A percentile compares a stretch with the other conserved stretches of the same genome.
Conservation (phyloP, 83 land plant species). For the Larix sibirica region DNA sequence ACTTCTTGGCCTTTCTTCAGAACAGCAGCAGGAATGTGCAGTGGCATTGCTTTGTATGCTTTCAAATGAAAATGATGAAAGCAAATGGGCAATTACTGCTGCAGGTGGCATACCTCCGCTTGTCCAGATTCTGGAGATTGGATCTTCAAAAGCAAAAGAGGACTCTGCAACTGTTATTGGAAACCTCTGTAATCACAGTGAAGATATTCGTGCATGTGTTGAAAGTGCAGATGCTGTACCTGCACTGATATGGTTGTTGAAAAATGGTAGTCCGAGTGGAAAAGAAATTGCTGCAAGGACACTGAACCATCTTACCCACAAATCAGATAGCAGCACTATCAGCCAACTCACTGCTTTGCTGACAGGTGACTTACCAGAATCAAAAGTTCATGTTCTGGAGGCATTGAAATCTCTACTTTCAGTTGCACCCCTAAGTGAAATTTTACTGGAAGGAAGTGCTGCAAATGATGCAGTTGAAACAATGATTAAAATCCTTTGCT, state of each 20-base stretch:
- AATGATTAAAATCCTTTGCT: slow-evolving; percentile 71
- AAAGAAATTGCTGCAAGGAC: slow-evolving; percentile 92
- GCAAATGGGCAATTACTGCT: slow-evolving; percentile 99
- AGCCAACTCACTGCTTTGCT: slow-evolving; percentile 93
- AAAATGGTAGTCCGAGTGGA: slow-evolving; percentile 88
- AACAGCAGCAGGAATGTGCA: slow-evolving; percentile 98
- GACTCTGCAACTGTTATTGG: slow-evolving; percentile 92
- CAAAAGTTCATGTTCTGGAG: slow-evolving; percentile 95
- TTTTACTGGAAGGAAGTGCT: slow-evolving; percentile 83
- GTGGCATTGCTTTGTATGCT: slow-evolving; percentile 89
- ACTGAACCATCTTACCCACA: slow-evolving; percentile 83
- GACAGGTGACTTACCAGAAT: slow-evolving; percentile 93
- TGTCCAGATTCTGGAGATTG: slow-evolving; percentile 95
- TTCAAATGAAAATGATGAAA: slow-evolving; percentile 92
- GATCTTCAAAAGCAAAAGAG: slow-evolving; percentile 94
- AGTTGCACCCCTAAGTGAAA: slow-evolving; percentile 82
- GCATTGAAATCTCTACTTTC: slow-evolving; percentile 86
- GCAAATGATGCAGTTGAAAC: slow-evolving; percentile 95
- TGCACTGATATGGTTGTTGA: slow-evolving; percentile 92
- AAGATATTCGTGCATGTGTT: slow-evolving; percentile 97
- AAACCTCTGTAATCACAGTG: slow-evolving; percentile 97
- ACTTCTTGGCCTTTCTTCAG: slow-evolving; percentile 91
- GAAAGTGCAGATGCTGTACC: slow-evolving; percentile 99
- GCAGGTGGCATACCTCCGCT: slow-evolving; percentile 99
- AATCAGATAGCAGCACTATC: slow-evolving; percentile 93